Evolutionary conservation across 306 rosid species (phyloP).

Genomic region (Cicer arietinum): DNA sequence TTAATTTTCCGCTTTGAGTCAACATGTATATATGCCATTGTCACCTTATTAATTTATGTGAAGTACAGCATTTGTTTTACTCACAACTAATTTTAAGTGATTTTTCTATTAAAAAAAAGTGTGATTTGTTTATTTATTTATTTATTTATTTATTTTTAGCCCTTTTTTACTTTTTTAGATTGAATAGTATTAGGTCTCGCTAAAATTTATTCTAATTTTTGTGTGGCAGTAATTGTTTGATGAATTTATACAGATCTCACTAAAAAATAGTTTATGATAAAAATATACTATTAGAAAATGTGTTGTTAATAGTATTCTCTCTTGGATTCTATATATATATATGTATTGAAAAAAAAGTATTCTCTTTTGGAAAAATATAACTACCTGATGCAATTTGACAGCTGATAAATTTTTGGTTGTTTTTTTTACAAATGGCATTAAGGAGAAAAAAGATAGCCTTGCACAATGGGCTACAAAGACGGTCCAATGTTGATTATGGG

Average conservation of each 20-base stretch:
- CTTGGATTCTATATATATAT: too few species aligned
- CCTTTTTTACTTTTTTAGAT: neutral
- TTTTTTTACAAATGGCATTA: too few species aligned
- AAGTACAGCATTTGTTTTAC: conserved; percentile 41
- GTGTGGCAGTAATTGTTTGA: neutral
- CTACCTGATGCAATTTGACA: too few species aligned
- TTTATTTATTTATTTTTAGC: neutral
- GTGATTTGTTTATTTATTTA: neutral
- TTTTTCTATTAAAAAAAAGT: neutral
- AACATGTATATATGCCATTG: conserved; percentile 55
- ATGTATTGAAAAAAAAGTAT: too few species aligned
- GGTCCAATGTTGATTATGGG: too few species aligned
- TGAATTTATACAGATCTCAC: neutral
- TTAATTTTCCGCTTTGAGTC: neutral
- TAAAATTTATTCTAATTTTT: neutral
- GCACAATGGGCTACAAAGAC: too few species aligned
- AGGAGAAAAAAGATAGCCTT: too few species aligned
- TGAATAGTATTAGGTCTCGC: neutral
- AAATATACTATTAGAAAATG: too few species aligned
- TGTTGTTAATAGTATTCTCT: too few species aligned
- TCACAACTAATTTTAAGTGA: neutral
- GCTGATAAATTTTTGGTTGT: too few species aligned
- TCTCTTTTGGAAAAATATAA: too few species aligned
- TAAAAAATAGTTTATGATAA: neutral
- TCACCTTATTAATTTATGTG: conserved; percentile 44